These are phyloP conservation scores for Otatea glauca DNA, from an alignment of 176 grass and related monocot species.

Conservation along the genomic window DNA sequence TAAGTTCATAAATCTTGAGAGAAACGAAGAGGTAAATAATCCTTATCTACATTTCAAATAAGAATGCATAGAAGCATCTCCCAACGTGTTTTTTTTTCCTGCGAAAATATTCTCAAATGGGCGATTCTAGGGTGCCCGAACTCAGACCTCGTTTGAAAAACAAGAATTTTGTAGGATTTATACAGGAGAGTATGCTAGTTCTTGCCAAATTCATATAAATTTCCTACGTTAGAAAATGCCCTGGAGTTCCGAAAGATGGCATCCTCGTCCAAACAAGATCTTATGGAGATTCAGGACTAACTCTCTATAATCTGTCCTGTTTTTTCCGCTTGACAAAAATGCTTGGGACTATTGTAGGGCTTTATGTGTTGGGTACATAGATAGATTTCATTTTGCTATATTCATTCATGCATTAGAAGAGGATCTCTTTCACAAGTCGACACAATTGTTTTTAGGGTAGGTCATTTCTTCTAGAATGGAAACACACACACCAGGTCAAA, in stretches of 20 bases:
- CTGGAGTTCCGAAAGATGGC: not conserved
- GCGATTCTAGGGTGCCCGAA: not conserved
- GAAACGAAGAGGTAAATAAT: too few species aligned
- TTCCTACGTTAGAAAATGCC: not conserved
- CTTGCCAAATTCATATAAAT: not conserved
- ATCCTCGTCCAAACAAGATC: not conserved
- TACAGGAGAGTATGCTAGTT: not conserved
- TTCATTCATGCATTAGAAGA: not conserved
- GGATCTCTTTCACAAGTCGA: not conserved
- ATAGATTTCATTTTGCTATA: not conserved
- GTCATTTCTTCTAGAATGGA: not conserved
- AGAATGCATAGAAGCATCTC: too few species aligned
- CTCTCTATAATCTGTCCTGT: not conserved
- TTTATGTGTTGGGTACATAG: not conserved
- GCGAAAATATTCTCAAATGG: not conserved
- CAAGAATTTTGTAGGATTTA: not conserved
- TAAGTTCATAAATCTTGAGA: too few species aligned
- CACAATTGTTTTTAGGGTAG: not conserved
- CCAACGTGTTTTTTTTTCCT: not conserved
- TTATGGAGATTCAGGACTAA: not conserved
- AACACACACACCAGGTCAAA: not conserved
- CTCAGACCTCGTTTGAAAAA: not conserved
- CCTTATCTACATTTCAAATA: too few species aligned
- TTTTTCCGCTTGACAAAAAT: not conserved
- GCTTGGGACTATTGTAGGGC: not conserved